Evolutionary conservation across 1,139 yeast genomes (phyloP), one percentile per base, ranked within the genome.

Genomic region (Pichia sp.): DNA sequence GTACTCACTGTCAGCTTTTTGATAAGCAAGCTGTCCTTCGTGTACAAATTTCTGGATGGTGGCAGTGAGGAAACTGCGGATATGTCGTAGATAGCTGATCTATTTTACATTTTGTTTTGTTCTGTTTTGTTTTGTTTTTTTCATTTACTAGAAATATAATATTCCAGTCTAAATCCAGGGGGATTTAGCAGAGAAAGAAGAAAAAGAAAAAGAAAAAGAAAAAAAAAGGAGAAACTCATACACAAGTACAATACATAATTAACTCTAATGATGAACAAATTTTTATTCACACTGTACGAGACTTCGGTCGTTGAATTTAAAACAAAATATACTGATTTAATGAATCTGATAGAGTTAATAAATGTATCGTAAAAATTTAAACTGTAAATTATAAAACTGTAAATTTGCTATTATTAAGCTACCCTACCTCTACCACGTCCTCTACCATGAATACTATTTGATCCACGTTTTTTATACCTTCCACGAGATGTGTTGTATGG

Each of bases 11-110:
- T 66, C 78, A 72, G 43, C 78, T 66, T 57, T 59, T 60, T 3
- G 35, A 60, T 56, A 63, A 74, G 82, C 79, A 78, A 78, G 78
- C 74, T 62, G 62, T 70, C 74, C 64, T 16, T 40, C 52, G 85
- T 78, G 86, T 79, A 79, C 85, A 78, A 69, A 63, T 63, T 74
- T 66, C 68, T 74, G 67, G 67, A 59, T 64, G 74, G 64, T 75
- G 84, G 63, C 61, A 64, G 57, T 48, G 53, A 38, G 52, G 65
- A 72, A 68, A 75, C 65, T 78, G 86, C 76, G 78, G 85, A 78
- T 57, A 72, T 80, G 83, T 76, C 80, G 70, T 45, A 56, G 58
- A 55, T 51, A 56, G 49, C 61, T 57, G 61, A 56, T 34, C 19
- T 31, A 7, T 29, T 6, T 16, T 10, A 31, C 24, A 36, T 24